Percentiles rank a stretch among this genome's conserved stretches.
phyloP scores from a whole-genome alignment of 495 filamentous ascomycete species.

The Penicillium angulare region DNA sequence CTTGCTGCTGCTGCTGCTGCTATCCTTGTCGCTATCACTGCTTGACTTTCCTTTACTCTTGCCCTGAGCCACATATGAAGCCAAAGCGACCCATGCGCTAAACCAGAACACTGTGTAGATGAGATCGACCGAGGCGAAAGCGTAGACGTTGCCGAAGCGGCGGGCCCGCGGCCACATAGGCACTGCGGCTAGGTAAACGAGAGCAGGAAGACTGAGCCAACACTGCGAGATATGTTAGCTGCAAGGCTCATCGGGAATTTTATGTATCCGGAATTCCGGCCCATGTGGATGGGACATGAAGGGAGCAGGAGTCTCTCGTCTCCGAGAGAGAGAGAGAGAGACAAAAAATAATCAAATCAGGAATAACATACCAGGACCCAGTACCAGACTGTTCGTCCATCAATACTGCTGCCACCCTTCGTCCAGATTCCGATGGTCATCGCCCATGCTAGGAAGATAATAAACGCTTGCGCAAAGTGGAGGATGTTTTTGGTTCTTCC shows the following conservation, averaged over 20 bases:
- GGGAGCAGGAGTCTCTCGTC: background rate
- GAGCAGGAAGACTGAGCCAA: constrained; percentile 77
- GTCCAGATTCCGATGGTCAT: constrained; percentile 74
- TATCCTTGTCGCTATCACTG: constrained; percentile 2
- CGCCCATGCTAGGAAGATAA: constrained; percentile 69
- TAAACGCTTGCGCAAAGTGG: constrained; percentile 58
- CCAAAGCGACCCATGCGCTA: constrained; percentile 74
- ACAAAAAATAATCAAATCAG: background rate
- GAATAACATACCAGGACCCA: constrained; percentile 67
- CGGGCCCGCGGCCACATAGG: constrained; percentile 81
- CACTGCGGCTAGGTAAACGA: constrained; percentile 80
- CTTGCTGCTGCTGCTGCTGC: constrained; percentile 16
- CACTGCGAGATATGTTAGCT: constrained; percentile 55
- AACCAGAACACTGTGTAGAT: constrained; percentile 81
- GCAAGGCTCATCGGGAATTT: background rate
- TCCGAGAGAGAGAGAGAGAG: background rate
- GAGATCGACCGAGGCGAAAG: constrained; percentile 70
- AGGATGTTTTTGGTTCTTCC: constrained; percentile 48
- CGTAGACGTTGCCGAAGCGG: constrained; percentile 78
- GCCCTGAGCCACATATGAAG: constrained; percentile 60
- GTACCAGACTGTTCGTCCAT: constrained; percentile 70
- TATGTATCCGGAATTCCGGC: too few species aligned
- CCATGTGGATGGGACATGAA: too few species aligned
- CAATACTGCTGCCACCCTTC: constrained; percentile 53
- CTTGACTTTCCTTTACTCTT: constrained; percentile 40